phyloP scores from a whole-genome alignment of 2,329 filamentous ascomycete genomes.

The Ambrosiella beaveri region DNA sequence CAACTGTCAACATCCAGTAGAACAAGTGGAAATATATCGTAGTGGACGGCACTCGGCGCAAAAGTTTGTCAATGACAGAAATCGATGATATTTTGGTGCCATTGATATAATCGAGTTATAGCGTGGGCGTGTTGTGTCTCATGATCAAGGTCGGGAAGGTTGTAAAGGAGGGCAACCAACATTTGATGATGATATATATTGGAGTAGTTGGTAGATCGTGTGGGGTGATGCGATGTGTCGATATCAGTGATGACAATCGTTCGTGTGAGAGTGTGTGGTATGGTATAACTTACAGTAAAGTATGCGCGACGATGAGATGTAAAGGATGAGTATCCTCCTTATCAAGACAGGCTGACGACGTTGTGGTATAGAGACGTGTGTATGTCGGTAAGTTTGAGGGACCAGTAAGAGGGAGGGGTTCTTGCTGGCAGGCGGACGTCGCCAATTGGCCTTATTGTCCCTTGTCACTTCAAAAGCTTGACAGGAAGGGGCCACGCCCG shows the following conservation, averaged over 20 bases:
- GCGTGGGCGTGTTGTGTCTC: not conserved
- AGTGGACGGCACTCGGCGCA: constrained; percentile 7
- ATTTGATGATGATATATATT: not conserved
- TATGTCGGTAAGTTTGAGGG: constrained; percentile 12
- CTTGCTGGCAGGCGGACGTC: not conserved
- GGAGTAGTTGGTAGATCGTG: not conserved
- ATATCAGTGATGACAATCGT: not conserved
- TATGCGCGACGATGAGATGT: constrained; percentile 10
- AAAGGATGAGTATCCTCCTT: constrained; percentile 13
- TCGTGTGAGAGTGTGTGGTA: not conserved
- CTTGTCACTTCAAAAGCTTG: not conserved
- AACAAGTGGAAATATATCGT: not conserved
- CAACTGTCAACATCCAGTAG: too few relatives aligned
- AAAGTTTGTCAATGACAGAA: not conserved
- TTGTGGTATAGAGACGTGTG: constrained; percentile 12
- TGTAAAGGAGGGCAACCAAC: not conserved
- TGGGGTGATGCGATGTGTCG: not conserved
- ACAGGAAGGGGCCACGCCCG: not conserved
- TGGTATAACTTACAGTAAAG: constrained; percentile 7
- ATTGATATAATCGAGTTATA: not conserved
- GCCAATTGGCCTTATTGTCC: constrained; percentile 1
- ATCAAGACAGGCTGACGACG: constrained; percentile 10
- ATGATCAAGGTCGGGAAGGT: not conserved
- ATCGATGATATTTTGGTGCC: not conserved
- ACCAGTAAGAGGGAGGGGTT: constrained; percentile 1